These are phyloP conservation scores for Pseudocohnilembus persalinus DNA, from an alignment of 169 alveolate species.

Conservation along the genomic window DNA sequence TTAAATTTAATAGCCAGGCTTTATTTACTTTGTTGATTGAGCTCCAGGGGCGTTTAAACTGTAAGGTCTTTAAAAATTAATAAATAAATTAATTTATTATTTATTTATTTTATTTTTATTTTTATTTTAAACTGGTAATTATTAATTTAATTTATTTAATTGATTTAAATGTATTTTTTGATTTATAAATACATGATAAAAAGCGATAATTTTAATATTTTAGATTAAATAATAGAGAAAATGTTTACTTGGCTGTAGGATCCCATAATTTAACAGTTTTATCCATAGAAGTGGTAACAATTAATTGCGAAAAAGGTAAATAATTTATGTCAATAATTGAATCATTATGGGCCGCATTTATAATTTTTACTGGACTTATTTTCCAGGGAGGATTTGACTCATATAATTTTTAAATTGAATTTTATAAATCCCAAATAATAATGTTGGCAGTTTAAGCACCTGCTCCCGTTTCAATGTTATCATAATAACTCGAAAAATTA, in stretches of 20 bases:
- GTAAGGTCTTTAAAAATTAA: background rate
- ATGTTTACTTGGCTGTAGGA: conserved; percentile 1
- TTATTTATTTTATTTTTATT: no score
- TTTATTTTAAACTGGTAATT: no score
- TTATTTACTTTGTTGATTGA: conserved; percentile 1
- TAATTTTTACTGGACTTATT: background rate
- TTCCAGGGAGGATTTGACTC: conserved; percentile 30
- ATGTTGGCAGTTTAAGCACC: background rate
- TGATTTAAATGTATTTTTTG: no score
- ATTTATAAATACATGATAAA: no score
- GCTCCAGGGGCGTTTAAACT: background rate
- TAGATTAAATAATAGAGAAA: background rate
- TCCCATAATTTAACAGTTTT: conserved; percentile 19
- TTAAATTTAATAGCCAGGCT: conserved; percentile 53
- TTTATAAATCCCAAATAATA: conserved; percentile 15
- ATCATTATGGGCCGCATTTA: conserved; percentile 6
- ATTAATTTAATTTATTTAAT: no score
- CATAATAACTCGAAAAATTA: background rate
- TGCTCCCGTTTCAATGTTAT: background rate
- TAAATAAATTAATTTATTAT: no score
- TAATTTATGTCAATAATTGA: conserved; percentile 1
- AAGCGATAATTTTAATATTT: no score
- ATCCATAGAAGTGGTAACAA: conserved; percentile 19
- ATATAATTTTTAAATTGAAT: background rate
- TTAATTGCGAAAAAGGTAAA: conserved; percentile 8